Base-by-base conservation (phyloP, 1,284 basidiomycete genomes). In the Ustilago bromivora region DNA sequence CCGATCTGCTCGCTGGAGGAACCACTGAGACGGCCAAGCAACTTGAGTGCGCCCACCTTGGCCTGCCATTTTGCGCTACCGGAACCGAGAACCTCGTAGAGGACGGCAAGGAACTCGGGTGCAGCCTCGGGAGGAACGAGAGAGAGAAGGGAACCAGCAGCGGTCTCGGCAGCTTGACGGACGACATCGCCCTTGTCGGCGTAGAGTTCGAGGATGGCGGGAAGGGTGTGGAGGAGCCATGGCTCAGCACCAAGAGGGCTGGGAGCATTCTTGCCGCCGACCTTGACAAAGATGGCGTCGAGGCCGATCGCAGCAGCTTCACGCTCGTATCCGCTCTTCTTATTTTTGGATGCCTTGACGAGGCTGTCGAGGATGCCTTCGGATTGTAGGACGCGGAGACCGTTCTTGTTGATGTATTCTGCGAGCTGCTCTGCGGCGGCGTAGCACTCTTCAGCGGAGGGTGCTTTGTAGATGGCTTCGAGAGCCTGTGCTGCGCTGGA, bases 131-230 rank as follows among this genome's bases (percentile, higher is more conserved):
- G 91, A 31, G 96, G 94, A 64, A 92, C 91, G 19, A 94, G 89
- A 84, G 94, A 93, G 79, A 97, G 87, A 79, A 98, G 91, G 47
- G 92, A 89, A 85, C 94, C 95, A 81, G 92, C 90, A n/a, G 96
- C 94, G 13, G 91, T 87, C 40, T 91, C 89, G 23, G 96, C 94
- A 28, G 95, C 94, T 57, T 89, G 88, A 72, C 94, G 91, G 64
- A 98, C 94, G 47, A 96, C 93, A 74, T 96, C 94, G 70, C 94
- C 94, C 88, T 98, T 98, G 87, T 99, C 96, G 89, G 94, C 93
- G 86, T 94, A 92, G 54, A 96, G 89, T 76, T 95, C 94, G 84
- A 95, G 92, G 53, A 98, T 88, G 59, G 91, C 86, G 12, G 94
- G 90, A 56, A 99, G 90, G 28, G 92, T 92, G 5, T 92, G 89